Percentiles rank a stretch among this genome's conserved stretches.
phyloP scores from a whole-genome alignment of 2,329 filamentous ascomycete species.

The Exophiala sideris region DNA sequence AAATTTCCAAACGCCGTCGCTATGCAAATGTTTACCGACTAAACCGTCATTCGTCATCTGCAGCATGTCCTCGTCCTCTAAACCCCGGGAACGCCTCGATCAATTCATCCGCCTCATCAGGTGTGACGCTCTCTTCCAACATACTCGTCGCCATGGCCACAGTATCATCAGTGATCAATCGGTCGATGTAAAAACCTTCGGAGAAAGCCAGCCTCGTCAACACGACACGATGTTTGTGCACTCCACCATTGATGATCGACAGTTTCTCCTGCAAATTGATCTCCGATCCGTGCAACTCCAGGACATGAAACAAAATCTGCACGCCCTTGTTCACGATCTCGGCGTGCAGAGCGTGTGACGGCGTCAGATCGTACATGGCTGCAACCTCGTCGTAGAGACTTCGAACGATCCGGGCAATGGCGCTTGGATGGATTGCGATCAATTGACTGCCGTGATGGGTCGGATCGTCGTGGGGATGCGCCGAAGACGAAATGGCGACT shows the following conservation, averaged over 20 bases:
- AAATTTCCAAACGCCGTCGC: too few relatives aligned
- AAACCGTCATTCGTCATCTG: conserved; percentile 1
- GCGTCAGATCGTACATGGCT: conserved; percentile 53
- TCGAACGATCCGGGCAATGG: conserved; percentile 71
- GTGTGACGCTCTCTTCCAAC: conserved; percentile 74
- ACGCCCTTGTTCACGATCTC: conserved; percentile 58
- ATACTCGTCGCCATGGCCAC: conserved; percentile 78
- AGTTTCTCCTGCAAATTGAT: conserved; percentile 72
- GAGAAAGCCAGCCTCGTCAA: conserved; percentile 82
- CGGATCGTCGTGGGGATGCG: conserved; percentile 59
- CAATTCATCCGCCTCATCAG: conserved; percentile 69
- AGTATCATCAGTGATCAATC: conserved; percentile 71
- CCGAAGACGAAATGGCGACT: conserved; percentile 38
- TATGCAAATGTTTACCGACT: not conserved
- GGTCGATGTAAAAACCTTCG: conserved; percentile 74
- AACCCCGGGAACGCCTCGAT: conserved; percentile 42
- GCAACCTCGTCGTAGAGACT: conserved; percentile 71
- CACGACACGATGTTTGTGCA: conserved; percentile 77
- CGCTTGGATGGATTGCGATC: conserved; percentile 65
- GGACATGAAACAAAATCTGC: conserved; percentile 59
- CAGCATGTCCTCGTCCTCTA: conserved; percentile 22
- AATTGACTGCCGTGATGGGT: conserved; percentile 56
- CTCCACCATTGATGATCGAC: conserved; percentile 64
- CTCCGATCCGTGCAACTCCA: conserved; percentile 58
- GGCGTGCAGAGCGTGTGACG: conserved; percentile 46